Base-by-base conservation (phyloP, 2,329 filamentous ascomycete genomes). In the Ampelomyces quisqualis region DNA sequence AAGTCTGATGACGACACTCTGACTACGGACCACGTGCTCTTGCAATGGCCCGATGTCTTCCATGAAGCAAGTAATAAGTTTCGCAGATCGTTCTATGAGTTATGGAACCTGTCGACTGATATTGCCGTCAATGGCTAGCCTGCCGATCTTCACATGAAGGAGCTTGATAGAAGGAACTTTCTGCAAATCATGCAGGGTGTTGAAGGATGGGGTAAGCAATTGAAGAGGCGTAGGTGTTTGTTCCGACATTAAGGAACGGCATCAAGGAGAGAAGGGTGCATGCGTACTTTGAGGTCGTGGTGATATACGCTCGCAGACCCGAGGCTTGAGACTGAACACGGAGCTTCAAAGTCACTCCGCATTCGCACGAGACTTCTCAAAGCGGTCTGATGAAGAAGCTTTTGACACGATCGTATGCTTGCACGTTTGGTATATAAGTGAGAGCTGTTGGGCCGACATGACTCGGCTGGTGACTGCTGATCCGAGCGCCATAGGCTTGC, bases 151-250 rank as follows among this genome's bases (percentile, higher is more conserved):
- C 47, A 55, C 17, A 47, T 66, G 53, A 67, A 64, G 43, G 63
- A 68, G 39, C 34, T 67, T 2, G 65, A 64, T 1, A 38, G 43
- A 8, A 65, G 60, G 60, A 65, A 68, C 34, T 41, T 60, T 31
- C 24, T 62, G 43, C 58, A 60, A 22, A 61, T 58, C 20, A 51
- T 46, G n/a, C 48, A 61, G 32, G 53, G 58, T 10, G 54, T 58
- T 1, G 56, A 61, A 45, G 54, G 64, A 59, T 62, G 63, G 49
- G 51, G 0, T 62, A 57, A 72, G 64, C 51, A 31, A 58, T 68
- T 18, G 65, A 70, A 21, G 71, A 75, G 49, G 70, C 75, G 3
- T 68, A 74, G 40, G 55, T 73, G 3, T 70, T 76, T 37, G 57
- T 68, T 41, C 59, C 59, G 5, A 60, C 58, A 47, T 62, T 63